Evolutionary conservation across 108 stramenopile genomes (phyloP).

Genomic region (Nannochloropsis oceanica): DNA sequence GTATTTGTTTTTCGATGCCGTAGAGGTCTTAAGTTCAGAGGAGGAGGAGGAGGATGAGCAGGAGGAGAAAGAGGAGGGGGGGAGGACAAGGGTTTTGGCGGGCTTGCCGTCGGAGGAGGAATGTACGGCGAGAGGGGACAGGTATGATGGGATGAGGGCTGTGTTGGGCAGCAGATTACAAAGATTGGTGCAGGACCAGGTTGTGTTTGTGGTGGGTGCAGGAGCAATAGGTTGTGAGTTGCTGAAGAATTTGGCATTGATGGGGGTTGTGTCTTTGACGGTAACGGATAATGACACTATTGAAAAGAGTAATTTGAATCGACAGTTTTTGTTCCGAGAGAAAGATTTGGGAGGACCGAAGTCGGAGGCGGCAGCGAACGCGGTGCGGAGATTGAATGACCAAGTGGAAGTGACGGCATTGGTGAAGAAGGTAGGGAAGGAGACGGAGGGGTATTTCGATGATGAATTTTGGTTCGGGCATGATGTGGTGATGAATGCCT

Average conservation of each 20-base stretch:
- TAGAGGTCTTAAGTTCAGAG: slow-evolving; percentile 42
- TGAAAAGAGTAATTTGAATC: slow-evolving; percentile 85
- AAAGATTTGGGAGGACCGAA: slow-evolving; percentile 80
- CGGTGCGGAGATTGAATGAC: slow-evolving; percentile 76
- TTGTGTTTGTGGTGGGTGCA: slow-evolving; percentile 78
- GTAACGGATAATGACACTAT: slow-evolving; percentile 99
- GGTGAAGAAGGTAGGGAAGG: slow-evolving; percentile 44
- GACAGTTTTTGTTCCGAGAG: slow-evolving; percentile 93
- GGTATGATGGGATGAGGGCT: slow-evolving; percentile 37
- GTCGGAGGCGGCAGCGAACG: slow-evolving; percentile 69
- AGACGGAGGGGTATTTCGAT: slow-evolving; percentile 85
- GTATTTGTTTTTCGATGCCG: slow-evolving; percentile 86
- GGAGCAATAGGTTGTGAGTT: slow-evolving; percentile 99
- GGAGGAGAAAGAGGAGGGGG: not conserved
- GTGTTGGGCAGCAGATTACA: slow-evolving; percentile 26
- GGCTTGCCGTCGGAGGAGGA: not conserved
- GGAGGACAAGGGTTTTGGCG: too few relatives aligned
- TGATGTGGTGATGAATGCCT: slow-evolving; percentile 43
- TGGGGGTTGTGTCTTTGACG: slow-evolving; percentile 75
- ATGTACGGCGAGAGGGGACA: slow-evolving; percentile 11
- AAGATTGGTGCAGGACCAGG: not conserved
- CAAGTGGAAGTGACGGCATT: slow-evolving; percentile 50
- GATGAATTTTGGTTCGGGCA: slow-evolving; percentile 83
- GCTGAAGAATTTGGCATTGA: slow-evolving; percentile 97
- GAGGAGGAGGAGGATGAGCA: not conserved